Evolutionary conservation across 2,329 filamentous ascomycete species (phyloP).

Genomic region (Fusarium sp.): DNA sequence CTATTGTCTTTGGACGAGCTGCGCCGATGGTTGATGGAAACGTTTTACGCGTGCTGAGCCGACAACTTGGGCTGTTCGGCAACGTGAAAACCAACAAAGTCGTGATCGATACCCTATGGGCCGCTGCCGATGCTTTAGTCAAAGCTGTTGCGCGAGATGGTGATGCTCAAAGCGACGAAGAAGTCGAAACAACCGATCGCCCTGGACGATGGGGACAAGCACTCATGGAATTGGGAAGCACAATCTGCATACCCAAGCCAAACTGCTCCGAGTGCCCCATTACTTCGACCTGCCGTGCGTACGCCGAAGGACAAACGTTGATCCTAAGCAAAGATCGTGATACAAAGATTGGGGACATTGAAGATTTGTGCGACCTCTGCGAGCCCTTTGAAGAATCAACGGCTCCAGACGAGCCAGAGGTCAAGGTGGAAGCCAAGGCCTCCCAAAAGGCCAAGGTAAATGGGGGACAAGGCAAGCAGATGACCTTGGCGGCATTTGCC

Average conservation of each 20-base stretch:
- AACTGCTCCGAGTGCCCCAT: conserved; percentile 63
- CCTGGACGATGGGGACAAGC: conserved; percentile 72
- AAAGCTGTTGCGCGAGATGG: conserved; percentile 57
- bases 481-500: conserved; percentile 49
- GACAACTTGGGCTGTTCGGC: conserved; percentile 66
- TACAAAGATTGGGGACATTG: conserved; percentile 53
- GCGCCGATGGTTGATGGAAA: conserved; percentile 72
- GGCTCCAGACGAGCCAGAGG: conserved; percentile 33
- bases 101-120: conserved; percentile 65
- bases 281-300: conserved; percentile 60
- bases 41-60: conserved; percentile 67
- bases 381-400: conserved; percentile 54
- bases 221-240: conserved; percentile 72
- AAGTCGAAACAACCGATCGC: conserved; percentile 53
- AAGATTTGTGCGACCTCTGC: conserved; percentile 61
- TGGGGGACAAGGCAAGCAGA: conserved; percentile 32
- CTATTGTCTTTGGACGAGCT: conserved; percentile 68
- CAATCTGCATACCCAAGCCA: conserved; percentile 67
- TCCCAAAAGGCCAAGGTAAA: conserved; percentile 23
- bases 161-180: conserved; percentile 28
- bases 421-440: background rate
- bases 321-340: conserved; percentile 29
- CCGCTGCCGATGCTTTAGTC: conserved; percentile 64
- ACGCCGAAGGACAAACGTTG: conserved; percentile 55
- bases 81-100: conserved; percentile 65